Evolutionary conservation across 352 stramenopile genomes (phyloP), one percentile per base, ranked within the genome.

Genomic region (Globisporangium echinulatum): DNA sequence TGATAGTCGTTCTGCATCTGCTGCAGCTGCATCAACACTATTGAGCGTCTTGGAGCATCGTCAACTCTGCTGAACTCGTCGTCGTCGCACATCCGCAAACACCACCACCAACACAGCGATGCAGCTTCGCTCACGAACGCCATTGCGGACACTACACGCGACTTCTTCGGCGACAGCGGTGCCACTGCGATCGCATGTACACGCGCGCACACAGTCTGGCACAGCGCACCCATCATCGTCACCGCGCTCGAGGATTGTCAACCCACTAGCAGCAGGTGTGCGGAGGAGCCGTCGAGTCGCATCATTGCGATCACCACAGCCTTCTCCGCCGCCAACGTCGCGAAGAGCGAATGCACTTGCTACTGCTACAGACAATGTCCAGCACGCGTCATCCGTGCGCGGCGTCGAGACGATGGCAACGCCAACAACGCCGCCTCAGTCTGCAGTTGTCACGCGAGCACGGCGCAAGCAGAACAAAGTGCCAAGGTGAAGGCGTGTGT

Each of bases 401-500:
- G 25, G 25, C 25, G 25, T 33, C 25, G n/a, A 5, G 46, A 50
- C 46, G 17, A 36, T 36, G 17, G 14, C 15, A 7, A 33, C 46
- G 17, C 5, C 10, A 13, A 14, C 5, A 7, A 17, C 44, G 14
- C 44, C 11, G 9, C 44, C 5, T 8, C 46, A 13, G 17, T 13
- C n/a, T 13, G 5, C 46, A 44, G 33, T 39, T 17, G 3, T 13
- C 10, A 39, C 49, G 5, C 33, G 37, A 37, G 36, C n/a, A 4
- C 17, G 39, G n/a, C 52, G 52, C 39, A 58, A 37, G 15, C 52
- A 14, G 15, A 58, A 8, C 19, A 58, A 58, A 48, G 39, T 38
- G 9, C 42, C 52, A 17, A 58, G 52, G 52, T 58, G 14, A n/a
- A 44, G 7, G 7, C 40, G 11, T 44, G 40, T 44, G 3, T 44